Base-by-base conservation (phyloP, 2,329 filamentous ascomycete genomes). In the Huntiella savannae region DNA sequence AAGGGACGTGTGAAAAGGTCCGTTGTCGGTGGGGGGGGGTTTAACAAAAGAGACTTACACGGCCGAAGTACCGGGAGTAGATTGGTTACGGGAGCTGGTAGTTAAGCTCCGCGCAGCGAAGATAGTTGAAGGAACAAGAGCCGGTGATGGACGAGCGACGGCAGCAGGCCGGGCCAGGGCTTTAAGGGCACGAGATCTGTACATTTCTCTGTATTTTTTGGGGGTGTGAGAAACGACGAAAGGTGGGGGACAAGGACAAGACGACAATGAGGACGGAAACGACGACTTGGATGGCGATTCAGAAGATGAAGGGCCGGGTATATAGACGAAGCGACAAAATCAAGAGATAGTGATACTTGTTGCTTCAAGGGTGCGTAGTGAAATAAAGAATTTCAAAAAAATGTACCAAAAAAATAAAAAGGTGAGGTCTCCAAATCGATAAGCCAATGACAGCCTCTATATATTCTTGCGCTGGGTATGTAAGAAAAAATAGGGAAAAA, bases 71-170 rank as follows among this genome's bases (percentile, higher is more conserved):
- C 43, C 40, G 28, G 47, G 48, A 32, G 48, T 49, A 10, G 48
- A 19, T 52, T 57, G 54, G 54, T 45, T 40, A 54, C 45, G 35
- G 48, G 48, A 35, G 33, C 46, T 32, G 40, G 22, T 34, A 33
- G 48, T 49, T 34, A 49, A 32, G 33, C 33, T 37, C 22, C 48
- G 48, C 5, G 35, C 34, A 33, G 46, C 41, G 54, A 48, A 33
- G 17, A 22, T 49, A 5, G 39, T 35, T 35, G 47, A 54, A 11
- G 39, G 45, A 54, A 53, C 44, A 35, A 40, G 43, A 39, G 34
- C 41, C 42, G 39, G 41, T 48, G 49, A 42, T 49, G 48, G 43
- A 22, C 48, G 43, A 35, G 34, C 42, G 22, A 46, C 4, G 48
- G 44, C 40, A 22, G 39, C 35, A 4, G 48, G 40, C 43, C 48